Conservation (phyloP, 495 filamentous ascomycete genomes). For the Coniosporium apollinis region DNA sequence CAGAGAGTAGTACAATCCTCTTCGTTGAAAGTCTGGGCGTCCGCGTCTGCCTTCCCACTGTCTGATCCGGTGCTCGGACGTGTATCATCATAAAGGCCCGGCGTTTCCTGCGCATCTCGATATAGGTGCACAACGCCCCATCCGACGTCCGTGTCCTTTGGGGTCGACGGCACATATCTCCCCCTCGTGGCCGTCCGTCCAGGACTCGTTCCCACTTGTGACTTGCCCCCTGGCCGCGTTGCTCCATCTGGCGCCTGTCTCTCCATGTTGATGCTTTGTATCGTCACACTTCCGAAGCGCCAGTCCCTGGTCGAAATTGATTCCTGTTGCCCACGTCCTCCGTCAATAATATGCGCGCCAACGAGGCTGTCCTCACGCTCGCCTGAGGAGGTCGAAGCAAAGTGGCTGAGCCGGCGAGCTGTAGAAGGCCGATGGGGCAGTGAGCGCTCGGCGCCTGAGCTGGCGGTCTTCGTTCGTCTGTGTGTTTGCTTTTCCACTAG, state of each 20-base stretch:
- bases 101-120: constrained; percentile 63
- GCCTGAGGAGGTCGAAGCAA: too few relatives aligned
- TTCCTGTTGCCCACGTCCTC: not conserved
- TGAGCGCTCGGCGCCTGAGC: not conserved
- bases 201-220: constrained; percentile 11
- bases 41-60: constrained; percentile 8
- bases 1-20: constrained; percentile 79
- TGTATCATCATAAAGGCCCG: constrained; percentile 29
- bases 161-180: constrained; percentile 54
- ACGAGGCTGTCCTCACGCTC: too few relatives aligned
- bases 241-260: constrained; percentile 13
- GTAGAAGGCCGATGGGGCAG: not conserved
- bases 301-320: constrained; percentile 31
- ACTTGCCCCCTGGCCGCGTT: constrained; percentile 11
- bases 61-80: constrained; percentile 16
- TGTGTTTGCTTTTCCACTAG: constrained; percentile 2
- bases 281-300: constrained; percentile 43
- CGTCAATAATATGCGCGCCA: not conserved
- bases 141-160: constrained; percentile 63
- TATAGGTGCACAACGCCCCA: constrained; percentile 94
- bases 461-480: constrained; percentile 4
- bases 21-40: constrained; percentile 24
- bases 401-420: too few relatives aligned
- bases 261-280: constrained; percentile 56
- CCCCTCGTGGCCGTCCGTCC: constrained; percentile 48